A percentile compares a stretch with the other conserved stretches of the same genome.
Evolutionary conservation across 2,329 filamentous ascomycete species (phyloP).

Genomic region (Bimuria novae-zelandiae): DNA sequence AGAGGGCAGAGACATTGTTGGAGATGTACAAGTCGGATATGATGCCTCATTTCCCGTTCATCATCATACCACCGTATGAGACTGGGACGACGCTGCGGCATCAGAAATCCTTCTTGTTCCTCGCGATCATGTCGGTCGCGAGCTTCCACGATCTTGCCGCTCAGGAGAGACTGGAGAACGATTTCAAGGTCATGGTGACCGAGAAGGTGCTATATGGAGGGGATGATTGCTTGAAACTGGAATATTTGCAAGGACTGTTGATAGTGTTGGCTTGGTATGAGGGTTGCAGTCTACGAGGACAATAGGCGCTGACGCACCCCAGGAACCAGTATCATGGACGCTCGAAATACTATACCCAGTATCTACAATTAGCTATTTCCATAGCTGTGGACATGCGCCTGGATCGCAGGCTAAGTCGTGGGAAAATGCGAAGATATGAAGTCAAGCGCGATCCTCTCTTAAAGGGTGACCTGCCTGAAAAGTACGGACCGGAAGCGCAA

Average conservation of each 20-base stretch:
- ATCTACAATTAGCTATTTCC: constrained; percentile 36
- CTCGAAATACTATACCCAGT: constrained; percentile 37
- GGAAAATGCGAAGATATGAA: constrained; percentile 18
- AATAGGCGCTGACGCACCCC: constrained; percentile 3
- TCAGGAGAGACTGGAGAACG: constrained; percentile 39
- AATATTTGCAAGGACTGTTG: constrained; percentile 36
- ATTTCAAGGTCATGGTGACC: constrained; percentile 37
- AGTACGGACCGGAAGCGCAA: constrained; percentile 14
- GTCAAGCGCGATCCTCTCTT: constrained; percentile 31
- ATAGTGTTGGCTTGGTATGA: constrained; percentile 35
- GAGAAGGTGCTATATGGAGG: constrained; percentile 38
- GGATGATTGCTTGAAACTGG: constrained; percentile 29
- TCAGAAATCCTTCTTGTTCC: constrained; percentile 35
- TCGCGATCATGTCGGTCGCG: constrained; percentile 32
- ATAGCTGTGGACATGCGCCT: constrained; percentile 39
- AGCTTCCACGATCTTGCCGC: constrained; percentile 41
- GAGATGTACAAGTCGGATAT: constrained; percentile 42
- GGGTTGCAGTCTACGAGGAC: neutral
- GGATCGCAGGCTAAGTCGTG: constrained; percentile 29
- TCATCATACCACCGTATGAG: constrained; percentile 33
- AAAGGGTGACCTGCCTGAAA: constrained; percentile 4
- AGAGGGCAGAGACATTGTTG: constrained; percentile 33
- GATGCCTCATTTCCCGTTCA: constrained; percentile 47
- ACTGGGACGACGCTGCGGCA: constrained; percentile 33
- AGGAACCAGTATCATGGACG: constrained; percentile 40